Evolutionary conservation across 805 yeast species (phyloP), one percentile per base, ranked within the genome.

Genomic region (Aciculoconidium aculeatum): DNA sequence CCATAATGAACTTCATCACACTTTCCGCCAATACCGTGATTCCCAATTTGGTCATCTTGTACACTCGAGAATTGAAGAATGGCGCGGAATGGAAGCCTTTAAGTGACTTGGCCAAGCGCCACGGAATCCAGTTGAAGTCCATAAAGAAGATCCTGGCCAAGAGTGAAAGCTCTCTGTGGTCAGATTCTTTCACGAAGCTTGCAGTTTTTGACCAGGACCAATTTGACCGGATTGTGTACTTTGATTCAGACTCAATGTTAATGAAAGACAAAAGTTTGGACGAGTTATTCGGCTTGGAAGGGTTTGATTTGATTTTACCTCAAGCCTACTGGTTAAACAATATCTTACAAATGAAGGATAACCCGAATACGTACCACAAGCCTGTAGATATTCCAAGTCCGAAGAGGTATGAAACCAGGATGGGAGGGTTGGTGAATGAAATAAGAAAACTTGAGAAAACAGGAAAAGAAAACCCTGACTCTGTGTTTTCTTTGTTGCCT

Each of bases 201-300:
- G 55, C 64, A 36, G 65, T 72, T 1, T 77, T 77, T 45, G 59
- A 65, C 31, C 61, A 62, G 40, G 49, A 56, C 0, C 63, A 70
- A 19, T 78, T 61, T 43, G 72, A 73, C 15, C 49, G 80, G 25
- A 45, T 78, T 11, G 62, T 78, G 9, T 76, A 66, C 45, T 49
- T 78, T 41, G 85, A 78, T 47, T 63, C 77, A 7, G 84, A 77
- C 51, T 65, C 77, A 3, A 49, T 62, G 39, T 41, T 75, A 9
- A 47, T 47, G 7, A 49, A 27, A 10, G 27, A 23, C 28, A 34
- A 16, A 23, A 49, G 62, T 23, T 34, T 55, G 15, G 59, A 58
- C 31, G 63, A 58, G 35, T 36, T 58, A n/a, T 57, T 57, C 30
- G 36, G 36, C 5, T 11, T 31, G 9, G 13, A 25, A n/a, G 24